Conservation (phyloP, 805 yeast species). For the Monosporozyma yasuniensis region DNA sequence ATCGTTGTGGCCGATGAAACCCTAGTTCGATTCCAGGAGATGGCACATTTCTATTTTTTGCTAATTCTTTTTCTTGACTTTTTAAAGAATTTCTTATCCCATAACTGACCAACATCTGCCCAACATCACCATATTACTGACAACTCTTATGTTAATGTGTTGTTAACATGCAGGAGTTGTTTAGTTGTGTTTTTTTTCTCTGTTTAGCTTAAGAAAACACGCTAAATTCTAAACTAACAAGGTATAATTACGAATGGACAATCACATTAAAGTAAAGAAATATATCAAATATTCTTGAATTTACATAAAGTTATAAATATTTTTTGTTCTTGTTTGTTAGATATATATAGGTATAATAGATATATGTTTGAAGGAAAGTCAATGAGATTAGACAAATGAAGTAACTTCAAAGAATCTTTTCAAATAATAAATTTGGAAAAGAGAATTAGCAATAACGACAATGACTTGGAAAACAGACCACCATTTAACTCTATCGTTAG, state of each 20-base stretch:
- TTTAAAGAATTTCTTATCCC: too few species aligned
- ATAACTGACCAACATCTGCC: too few species aligned
- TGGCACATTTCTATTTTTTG: conserved; percentile 5
- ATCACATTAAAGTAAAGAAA: neutral
- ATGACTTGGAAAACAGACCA: conserved; percentile 90
- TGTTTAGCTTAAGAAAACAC: too few species aligned
- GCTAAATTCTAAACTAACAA: too few species aligned
- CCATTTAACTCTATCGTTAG: conserved; percentile 94
- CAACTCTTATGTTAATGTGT: too few species aligned
- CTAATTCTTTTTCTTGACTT: neutral
- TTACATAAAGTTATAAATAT: neutral
- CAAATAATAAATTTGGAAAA: conserved; percentile 89
- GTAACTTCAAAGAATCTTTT: conserved; percentile 94
- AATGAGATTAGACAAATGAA: conserved; percentile 47
- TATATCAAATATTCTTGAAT: neutral
- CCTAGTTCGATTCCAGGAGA: conserved; percentile 7
- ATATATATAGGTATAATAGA: too few species aligned
- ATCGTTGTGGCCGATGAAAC: conserved; percentile 8
- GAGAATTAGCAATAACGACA: conserved; percentile 76
- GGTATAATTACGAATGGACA: too few species aligned
- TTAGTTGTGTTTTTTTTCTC: too few species aligned
- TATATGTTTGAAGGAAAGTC: neutral
- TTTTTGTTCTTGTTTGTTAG: too few species aligned
- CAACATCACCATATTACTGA: too few species aligned
- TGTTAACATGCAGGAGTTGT: too few species aligned